phyloP scores from a whole-genome alignment of 2,329 filamentous ascomycete genomes.

The Diaporthe amygdali region DNA sequence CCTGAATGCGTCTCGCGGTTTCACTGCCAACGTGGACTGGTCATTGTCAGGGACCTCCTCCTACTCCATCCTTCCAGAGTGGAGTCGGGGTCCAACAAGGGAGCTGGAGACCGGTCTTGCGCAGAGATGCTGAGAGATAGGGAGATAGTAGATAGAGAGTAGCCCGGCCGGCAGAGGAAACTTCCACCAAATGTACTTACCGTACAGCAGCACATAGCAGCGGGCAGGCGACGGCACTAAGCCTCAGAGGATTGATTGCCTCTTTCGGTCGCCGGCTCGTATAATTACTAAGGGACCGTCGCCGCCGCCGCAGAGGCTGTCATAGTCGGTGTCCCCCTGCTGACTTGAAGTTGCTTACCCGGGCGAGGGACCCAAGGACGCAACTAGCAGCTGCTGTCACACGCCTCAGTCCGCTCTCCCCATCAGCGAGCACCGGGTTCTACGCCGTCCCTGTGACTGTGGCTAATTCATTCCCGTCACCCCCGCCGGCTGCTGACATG shows the following conservation, averaged over 20 bases:
- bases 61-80: background rate
- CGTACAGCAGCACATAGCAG: no score
- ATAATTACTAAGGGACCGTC: background rate
- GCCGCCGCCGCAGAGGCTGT: background rate
- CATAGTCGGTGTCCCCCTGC: background rate
- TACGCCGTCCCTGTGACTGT: background rate
- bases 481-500: conserved; percentile 3
- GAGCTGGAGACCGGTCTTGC: background rate
- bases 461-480: background rate
- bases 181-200: background rate
- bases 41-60: background rate
- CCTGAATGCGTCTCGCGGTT: background rate
- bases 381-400: background rate
- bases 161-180: background rate
- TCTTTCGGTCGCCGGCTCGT: conserved; percentile 4
- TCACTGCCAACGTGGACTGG: background rate
- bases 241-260: background rate
- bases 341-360: conserved; percentile 1
- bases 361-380: background rate
- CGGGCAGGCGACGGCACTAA: no score
- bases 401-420: background rate
- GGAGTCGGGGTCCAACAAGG: background rate
- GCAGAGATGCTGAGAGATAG: background rate
- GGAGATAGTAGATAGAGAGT: background rate
- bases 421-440: background rate